Evolutionary conservation across 768 basidiomycete genomes (phyloP), one percentile per base, ranked within the genome.

Genomic region (Termitomyces sp.): DNA sequence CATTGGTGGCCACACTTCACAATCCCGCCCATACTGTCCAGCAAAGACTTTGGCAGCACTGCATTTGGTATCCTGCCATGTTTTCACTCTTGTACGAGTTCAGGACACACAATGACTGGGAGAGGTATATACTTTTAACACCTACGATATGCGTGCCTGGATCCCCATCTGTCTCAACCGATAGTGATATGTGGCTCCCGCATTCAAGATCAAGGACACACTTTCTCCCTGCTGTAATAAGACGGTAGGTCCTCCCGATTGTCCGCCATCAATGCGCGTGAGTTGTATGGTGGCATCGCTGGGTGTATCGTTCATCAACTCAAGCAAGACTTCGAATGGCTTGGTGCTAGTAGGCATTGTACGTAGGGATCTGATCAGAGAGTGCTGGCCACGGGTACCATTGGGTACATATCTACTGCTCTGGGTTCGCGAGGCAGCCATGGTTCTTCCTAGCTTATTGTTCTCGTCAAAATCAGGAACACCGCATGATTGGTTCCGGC

Each of bases 241-340:
- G 47, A 79, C 68, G 47, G 69, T 69, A 14, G 75, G 68, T 13
- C 72, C 74, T 46, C 56, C 59, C 26, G 61, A 61, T 58, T 59
- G 58, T 53, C 64, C 63, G 52, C 68, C 67, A 26, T 68, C 71
- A 24, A 66, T 67, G 31, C 69, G 68, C 34, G 69, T 67, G 31
- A 75, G 67, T 60, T 77, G 77, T 56, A 83, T 59, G 13, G 72
- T 77, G 9, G 70, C 72, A 26, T 73, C 59, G 50, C 71, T 68
- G 13, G 65, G 36, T 14, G 76, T 79, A 65, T 83, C 76, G 70
- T 84, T 85, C 37, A 67, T 64, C 59, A 84, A 67, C 59, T 81
- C 79, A 63, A 83, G 72, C 37, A 80, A 60, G 44, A 83, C 75
- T 65, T 83, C 82, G 69, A 79, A 83, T 41, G 80, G 74, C 29